Base-by-base conservation (phyloP, 2,329 filamentous ascomycete species). In the Colletotrichum truncatum region DNA sequence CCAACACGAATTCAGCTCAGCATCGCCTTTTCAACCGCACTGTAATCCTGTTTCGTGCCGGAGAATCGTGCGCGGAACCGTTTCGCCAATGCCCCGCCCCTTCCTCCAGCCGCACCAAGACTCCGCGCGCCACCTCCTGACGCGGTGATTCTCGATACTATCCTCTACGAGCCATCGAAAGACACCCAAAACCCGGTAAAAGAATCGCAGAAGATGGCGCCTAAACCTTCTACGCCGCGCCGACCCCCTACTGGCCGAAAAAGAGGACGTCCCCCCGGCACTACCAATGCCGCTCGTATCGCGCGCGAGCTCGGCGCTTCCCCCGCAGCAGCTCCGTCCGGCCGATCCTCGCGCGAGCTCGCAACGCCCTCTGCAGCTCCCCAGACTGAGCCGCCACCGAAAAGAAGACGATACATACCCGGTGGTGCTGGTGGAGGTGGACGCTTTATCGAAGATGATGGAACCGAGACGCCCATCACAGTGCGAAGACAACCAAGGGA, bases 351-450 rank as follows among this genome's bases (percentile, higher is more conserved):
- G 68, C 74, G 74, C 30, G 75, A 76, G n/a, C 63, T 63, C 48
- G 25, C 64, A 36, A 63, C 58, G 2, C 66, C 45, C 18, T 61
- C 39, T 6, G 59, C 52, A 21, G 49, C 23, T 21, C 45, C 64
- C 12, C 59, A 49, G 41, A 57, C 64, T 18, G 90, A 91, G 70
- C 89, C 90, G 25, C 89, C 91, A 11, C 84, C 84, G 1, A 94
- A 93, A 79, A 88, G 87, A 74, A 85, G 90, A 70, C 87, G 89
- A 78, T 98, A 97, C 80, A 87, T 97, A 49, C 93, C 95, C 32
- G 94, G 94, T 49, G 94, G 93, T 3, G 91, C 93, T 63, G 93
- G 93, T 38, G 94, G 94, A 46, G 93, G 94, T 63, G 93, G 94
- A 18, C 85, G 94, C 74, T 97, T 94, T 76, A 83, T 96, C 34